Percentiles rank a stretch among this genome's conserved stretches.
Evolutionary conservation across 495 filamentous ascomycete genomes (phyloP).

Genomic region (Pseudevernia furfuracea): DNA sequence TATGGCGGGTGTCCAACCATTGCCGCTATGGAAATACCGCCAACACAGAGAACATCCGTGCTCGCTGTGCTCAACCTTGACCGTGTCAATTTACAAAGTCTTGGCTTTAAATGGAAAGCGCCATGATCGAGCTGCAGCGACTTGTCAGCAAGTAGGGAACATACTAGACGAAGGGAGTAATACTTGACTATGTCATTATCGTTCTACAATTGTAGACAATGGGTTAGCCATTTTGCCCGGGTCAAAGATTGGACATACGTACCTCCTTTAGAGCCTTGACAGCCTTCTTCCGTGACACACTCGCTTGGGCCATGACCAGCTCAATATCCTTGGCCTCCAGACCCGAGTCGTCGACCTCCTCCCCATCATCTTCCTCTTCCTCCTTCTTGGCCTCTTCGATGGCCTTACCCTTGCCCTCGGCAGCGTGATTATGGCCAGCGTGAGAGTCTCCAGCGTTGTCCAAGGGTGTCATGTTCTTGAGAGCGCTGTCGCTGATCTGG

Average conservation of each 20-base stretch:
- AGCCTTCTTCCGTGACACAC: slow-evolving; percentile 92
- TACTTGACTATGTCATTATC: slow-evolving; percentile 98
- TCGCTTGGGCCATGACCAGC: slow-evolving; percentile 96
- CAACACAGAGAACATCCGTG: not conserved
- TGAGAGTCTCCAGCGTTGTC: slow-evolving; percentile 88
- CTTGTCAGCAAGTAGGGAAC: not conserved
- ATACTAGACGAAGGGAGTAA: not conserved
- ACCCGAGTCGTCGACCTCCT: slow-evolving; percentile 87
- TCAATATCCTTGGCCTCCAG: slow-evolving; percentile 99
- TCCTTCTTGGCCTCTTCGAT: slow-evolving; percentile 74
- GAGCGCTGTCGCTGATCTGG: slow-evolving; percentile 37
- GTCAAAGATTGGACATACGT: not conserved
- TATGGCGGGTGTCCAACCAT: not conserved
- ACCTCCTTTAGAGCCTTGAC: slow-evolving; percentile 80
- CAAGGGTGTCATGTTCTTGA: slow-evolving; percentile 23
- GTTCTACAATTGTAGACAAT: slow-evolving; percentile 52
- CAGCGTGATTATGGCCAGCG: slow-evolving; percentile 61
- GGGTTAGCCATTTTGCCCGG: not conserved
- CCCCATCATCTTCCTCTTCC: slow-evolving; percentile 86
- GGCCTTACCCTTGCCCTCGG: slow-evolving; percentile 69
- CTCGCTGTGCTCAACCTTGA: not conserved
- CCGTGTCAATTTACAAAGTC: not conserved
- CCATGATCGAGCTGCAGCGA: slow-evolving; percentile 61
- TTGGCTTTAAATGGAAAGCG: slow-evolving; percentile 75
- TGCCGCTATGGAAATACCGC: not conserved